A percentile compares a stretch with the other conserved stretches of the same genome.
These are phyloP conservation scores for Oehlia diaphana DNA, from an alignment of 192 early-diverging fungal genomes.

Conservation along the genomic window DNA sequence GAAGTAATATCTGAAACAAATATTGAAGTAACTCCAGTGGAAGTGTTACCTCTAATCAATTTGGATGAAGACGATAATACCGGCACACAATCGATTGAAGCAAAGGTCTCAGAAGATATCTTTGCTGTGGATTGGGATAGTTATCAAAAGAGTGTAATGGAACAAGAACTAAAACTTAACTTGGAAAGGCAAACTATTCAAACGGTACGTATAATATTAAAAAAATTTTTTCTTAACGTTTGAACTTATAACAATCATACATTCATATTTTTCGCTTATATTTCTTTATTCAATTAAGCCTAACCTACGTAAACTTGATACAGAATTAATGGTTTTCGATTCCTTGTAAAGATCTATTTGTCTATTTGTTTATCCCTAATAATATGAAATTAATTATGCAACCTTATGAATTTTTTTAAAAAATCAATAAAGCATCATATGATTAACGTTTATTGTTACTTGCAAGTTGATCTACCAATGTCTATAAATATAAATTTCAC, in stretches of 20 bases:
- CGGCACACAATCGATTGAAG: background rate
- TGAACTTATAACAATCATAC: background rate
- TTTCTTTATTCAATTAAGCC: too few relatives aligned
- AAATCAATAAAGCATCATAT: too few relatives aligned
- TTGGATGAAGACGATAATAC: background rate
- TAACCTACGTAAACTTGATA: background rate
- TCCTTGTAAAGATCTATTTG: constrained; percentile 16
- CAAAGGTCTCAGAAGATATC: background rate
- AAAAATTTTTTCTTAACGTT: background rate
- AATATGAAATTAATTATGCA: too few relatives aligned
- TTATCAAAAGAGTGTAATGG: background rate
- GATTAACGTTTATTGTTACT: too few relatives aligned
- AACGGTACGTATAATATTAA: background rate
- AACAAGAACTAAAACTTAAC: background rate
- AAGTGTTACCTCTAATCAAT: background rate
- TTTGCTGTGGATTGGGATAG: background rate
- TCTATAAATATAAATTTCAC: background rate
- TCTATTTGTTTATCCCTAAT: background rate
- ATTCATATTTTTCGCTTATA: background rate
- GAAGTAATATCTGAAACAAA: too few relatives aligned
- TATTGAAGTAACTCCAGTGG: background rate
- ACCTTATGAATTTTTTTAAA: too few relatives aligned
- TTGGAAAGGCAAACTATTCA: background rate
- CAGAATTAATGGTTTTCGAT: background rate
- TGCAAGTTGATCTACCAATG: too few relatives aligned